A percentile compares a stretch with the other conserved stretches of the same genome.
Conservation (phyloP, 345 rosid genomes). For the Citrus inodora region DNA sequence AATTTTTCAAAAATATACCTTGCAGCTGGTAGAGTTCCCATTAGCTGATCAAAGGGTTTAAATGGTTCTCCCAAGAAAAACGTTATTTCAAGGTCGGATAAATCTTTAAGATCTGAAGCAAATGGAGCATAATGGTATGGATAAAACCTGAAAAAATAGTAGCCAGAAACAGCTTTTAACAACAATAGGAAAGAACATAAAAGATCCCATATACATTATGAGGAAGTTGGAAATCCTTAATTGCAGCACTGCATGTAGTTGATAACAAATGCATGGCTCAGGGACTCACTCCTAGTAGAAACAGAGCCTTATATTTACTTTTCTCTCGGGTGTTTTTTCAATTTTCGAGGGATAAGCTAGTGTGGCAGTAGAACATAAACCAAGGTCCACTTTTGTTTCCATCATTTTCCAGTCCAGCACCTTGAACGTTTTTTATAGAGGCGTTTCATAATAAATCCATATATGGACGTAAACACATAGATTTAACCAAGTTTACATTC, state of each 20-base stretch:
- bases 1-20: slow-evolving; percentile 42
- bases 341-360: neutral
- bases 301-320: neutral
- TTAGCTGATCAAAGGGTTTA: slow-evolving; percentile 96
- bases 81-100: slow-evolving; percentile 78
- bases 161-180: neutral
- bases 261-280: neutral
- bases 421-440: neutral
- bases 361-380: neutral
- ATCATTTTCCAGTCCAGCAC: neutral
- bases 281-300: neutral
- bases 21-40: slow-evolving; percentile 97
- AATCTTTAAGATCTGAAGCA: slow-evolving; percentile 91
- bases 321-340: neutral
- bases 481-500: neutral
- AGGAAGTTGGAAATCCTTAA: neutral
- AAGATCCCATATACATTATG: neutral
- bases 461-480: neutral
- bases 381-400: neutral
- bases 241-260: neutral
- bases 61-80: slow-evolving; percentile 89
- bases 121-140: slow-evolving; percentile 99
- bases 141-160: slow-evolving; percentile 74
- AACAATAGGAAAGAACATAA: neutral
- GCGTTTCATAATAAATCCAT: neutral